Evolutionary conservation across 345 rosid genomes (phyloP), one percentile per base, ranked within the genome.

Genomic region (Noccaea bulbosa): DNA sequence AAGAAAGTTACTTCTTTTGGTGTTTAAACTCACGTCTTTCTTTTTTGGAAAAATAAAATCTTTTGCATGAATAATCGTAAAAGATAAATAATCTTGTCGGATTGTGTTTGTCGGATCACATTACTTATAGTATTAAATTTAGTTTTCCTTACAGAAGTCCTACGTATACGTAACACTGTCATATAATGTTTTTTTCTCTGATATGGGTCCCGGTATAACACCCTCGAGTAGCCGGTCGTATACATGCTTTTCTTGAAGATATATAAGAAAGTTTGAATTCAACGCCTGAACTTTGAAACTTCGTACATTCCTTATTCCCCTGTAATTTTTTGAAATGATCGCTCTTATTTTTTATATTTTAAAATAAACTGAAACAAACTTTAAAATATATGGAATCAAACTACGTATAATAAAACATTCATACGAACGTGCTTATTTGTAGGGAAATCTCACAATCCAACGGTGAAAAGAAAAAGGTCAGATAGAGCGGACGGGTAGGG

Each of bases 41-140:
- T 64, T 56, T 72, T 50, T 11, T 24, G 24, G 37, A 44, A 46
- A 81, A 62, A 59, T 10, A 49, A 16, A 30, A 67, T 55, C 14
- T 62, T 20, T 57, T 57, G 68, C 58, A 76, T 78, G 72, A 68
- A 53, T 71, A 68, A 14, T 65, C 66, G 60, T 65, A 81, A 74
- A 17, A 79, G 71, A 46, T 57, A 38, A 30, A 39, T 10, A 47
- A 76, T 73, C 39, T 80, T 65, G 70, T 77, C 76, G 75, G 82
- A 80, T 78, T 72, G 70, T 69, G 77, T 67, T 72, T 75, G 86
- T 81, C 79, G 81, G 75, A 41, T 24, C 15, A 45, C 37, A 12
- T 52, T 37, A 33, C 35, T 45, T 70, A 65, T 6, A n/a, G n/a
- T 6, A 11, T 33, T 27, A 7, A 2, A 40, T 52, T 44, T 40